phyloP scores from a whole-genome alignment of 2,329 filamentous ascomycete genomes.

The Penicillium sp. region DNA sequence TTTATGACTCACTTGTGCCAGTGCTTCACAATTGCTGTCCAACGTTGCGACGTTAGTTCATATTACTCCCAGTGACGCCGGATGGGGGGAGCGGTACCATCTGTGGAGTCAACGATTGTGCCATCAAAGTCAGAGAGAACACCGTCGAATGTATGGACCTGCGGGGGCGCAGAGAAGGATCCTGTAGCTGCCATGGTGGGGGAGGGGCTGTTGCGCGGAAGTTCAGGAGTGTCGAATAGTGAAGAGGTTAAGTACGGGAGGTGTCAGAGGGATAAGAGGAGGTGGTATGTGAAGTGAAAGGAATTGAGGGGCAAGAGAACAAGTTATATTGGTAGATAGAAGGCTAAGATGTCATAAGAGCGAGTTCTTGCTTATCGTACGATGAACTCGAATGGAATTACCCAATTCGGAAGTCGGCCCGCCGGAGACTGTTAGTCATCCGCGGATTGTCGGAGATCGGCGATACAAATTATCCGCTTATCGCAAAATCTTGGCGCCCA shows the following conservation, averaged over 20 bases:
- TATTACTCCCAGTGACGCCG: slow-evolving; percentile 33
- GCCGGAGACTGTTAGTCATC: slow-evolving; percentile 7
- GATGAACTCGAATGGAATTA: background rate
- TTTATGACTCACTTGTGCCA: slow-evolving; percentile 58
- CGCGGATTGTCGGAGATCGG: slow-evolving; percentile 35
- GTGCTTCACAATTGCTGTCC: slow-evolving; percentile 63
- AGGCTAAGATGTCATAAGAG: background rate
- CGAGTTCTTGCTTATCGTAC: slow-evolving; percentile 1
- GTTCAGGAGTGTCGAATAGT: background rate
- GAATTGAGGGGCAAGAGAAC: background rate
- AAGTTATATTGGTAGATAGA: background rate
- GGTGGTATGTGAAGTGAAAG: background rate
- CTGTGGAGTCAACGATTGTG: slow-evolving; percentile 51
- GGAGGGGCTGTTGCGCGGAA: slow-evolving; percentile 15
- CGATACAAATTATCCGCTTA: slow-evolving; percentile 36
- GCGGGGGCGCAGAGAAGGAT: slow-evolving; percentile 44
- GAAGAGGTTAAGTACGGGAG: background rate
- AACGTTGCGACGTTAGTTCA: slow-evolving; percentile 52
- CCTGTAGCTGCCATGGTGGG: slow-evolving; percentile 34
- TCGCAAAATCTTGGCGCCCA: slow-evolving; percentile 39
- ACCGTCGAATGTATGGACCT: slow-evolving; percentile 44
- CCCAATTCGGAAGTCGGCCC: slow-evolving; percentile 16
- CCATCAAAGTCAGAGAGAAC: slow-evolving; percentile 53
- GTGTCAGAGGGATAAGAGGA: slow-evolving; percentile 4
- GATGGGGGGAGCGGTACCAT: slow-evolving; percentile 32